These are phyloP conservation scores for Chenopodium album DNA, from an alignment of 148 eudicot genomes.

Conservation along the genomic window DNA sequence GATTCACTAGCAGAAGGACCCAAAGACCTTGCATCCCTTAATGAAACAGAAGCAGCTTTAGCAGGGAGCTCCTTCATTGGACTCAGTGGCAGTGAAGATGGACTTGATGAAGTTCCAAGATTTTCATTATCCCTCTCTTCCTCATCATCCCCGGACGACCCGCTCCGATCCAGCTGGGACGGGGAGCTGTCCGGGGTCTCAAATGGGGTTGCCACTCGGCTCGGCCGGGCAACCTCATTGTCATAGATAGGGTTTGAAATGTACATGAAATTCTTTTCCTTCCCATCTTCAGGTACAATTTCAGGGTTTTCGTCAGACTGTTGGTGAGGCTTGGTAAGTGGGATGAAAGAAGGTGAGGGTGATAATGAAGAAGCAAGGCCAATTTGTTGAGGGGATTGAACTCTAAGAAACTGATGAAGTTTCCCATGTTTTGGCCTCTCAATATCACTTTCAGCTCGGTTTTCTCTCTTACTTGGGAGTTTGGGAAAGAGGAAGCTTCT, in stretches of 20 bases:
- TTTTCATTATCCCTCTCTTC: constrained; percentile 8
- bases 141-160: constrained; percentile 33
- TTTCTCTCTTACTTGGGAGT: constrained; percentile 32
- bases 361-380: constrained; percentile 29
- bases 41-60: constrained; percentile 47
- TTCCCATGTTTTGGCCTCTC: constrained; percentile 41
- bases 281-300: neutral
- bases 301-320: constrained; percentile 12
- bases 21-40: constrained; percentile 50
- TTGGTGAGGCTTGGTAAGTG: constrained; percentile 9
- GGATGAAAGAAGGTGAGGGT: constrained; percentile 28
- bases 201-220: constrained; percentile 58
- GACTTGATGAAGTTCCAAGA: neutral
- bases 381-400: constrained; percentile 28
- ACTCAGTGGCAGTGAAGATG: constrained; percentile 39
- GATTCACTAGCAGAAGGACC: constrained; percentile 50
- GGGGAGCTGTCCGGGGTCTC: constrained; percentile 81
- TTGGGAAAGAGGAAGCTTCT: constrained; percentile 66
- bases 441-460: constrained; percentile 12
- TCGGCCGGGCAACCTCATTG: constrained; percentile 21
- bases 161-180: constrained; percentile 40
- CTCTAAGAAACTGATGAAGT: constrained; percentile 33
- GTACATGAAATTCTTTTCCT: constrained; percentile 43
- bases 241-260: constrained; percentile 82
- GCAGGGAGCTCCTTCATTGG: constrained; percentile 70